Base-by-base conservation (phyloP, 2,329 filamentous ascomycete species). In the Samsoniella hepiali region DNA sequence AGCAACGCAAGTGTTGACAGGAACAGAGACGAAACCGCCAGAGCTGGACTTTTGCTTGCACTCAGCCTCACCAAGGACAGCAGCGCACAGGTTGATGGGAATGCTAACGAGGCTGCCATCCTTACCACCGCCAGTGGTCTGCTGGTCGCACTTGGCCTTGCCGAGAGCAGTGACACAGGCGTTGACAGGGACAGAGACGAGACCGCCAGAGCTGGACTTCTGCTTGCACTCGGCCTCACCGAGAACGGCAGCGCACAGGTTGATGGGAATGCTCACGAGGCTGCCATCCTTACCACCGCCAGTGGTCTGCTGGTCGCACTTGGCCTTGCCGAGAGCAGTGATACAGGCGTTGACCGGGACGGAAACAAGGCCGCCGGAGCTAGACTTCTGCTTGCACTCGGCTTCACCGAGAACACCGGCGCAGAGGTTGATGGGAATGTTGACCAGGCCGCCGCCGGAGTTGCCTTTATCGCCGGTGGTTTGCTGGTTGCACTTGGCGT, bases 21-120 rank as follows among this genome's bases (percentile, higher is more conserved):
- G 61, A 5, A 63, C 61, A n/a, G 53, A 51, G 31, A 63, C 9
- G 10, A 63, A 54, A 5, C 59, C 51, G 3, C 40, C 50, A 32
- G 42, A 49, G 53, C 45, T 40, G 27, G 42, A 34, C 53, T 50
- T 56, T 17, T 63, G 60, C 22, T 50, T 57, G 60, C 60, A 63
- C 44, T 63, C 44, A 2, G 60, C 60, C 5, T 50, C 53, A 3
- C 60, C 60, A 10, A 63, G 44, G 29, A 63, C 47, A 11, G 32
- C 60, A 7, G 44, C 31, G 34, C 60, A 63, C 3, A 63, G 38
- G 22, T 63, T 63, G 32, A 63, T 10, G 10, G 60, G 60, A 4
- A 62, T 57, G 60, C 17, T 49, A 31, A 62, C 29, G 15, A 62
- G 60, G 7, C 40, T 17, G 13, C 31, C 49, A 8, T 6, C 22